These are phyloP conservation scores for Meyerozyma smithsonii DNA, from an alignment of 1,139 yeast genomes.

Conservation along the genomic window DNA sequence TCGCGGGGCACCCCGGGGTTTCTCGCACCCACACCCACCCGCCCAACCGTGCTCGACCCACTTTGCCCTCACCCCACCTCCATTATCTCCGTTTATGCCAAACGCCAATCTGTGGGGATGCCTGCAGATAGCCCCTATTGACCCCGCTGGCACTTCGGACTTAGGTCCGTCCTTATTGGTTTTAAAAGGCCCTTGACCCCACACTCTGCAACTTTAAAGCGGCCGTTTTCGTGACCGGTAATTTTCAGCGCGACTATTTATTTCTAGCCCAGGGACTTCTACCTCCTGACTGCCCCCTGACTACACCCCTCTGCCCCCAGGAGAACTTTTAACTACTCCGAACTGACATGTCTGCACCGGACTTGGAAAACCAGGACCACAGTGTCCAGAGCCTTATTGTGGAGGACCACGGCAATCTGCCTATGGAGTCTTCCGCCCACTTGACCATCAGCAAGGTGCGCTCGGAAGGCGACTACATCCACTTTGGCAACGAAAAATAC, in stretches of 20 bases:
- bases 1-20: no score
- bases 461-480: slow-evolving; percentile 54
- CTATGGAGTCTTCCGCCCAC: not conserved
- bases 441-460: slow-evolving; percentile 17
- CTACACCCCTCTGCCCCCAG: no score
- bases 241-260: not conserved
- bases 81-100: not conserved
- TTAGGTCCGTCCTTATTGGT: not conserved
- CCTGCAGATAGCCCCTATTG: not conserved
- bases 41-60: no score
- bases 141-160: not conserved
- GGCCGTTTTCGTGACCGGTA: not conserved
- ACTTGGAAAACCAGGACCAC: slow-evolving; percentile 12
- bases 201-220: not conserved
- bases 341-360: slow-evolving; percentile 4
- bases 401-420: not conserved
- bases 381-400: slow-evolving; percentile 9
- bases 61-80: no score
- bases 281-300: no score
- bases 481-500: slow-evolving; percentile 69
- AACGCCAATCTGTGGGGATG: not conserved
- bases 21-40: no score
- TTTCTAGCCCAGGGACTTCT: not conserved
- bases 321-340: not conserved
- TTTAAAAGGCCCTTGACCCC: not conserved